These are phyloP conservation scores for Abortiporus biennis DNA, from an alignment of 1,284 basidiomycete genomes.

Conservation along the genomic window DNA sequence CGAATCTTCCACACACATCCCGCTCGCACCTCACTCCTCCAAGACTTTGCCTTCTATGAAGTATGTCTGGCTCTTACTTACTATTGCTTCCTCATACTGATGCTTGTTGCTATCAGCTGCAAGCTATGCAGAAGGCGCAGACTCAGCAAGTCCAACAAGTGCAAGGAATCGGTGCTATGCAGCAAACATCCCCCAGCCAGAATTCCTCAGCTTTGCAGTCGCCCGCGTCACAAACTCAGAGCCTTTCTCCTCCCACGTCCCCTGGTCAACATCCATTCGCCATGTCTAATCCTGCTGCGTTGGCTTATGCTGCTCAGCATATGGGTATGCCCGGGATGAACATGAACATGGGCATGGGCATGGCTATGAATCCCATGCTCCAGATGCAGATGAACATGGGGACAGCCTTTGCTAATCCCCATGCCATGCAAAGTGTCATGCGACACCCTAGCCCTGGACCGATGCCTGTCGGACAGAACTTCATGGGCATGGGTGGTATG, in stretches of 20 bases:
- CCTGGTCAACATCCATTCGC: conserved; percentile 39
- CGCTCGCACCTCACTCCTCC: conserved; percentile 84
- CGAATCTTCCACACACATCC: conserved; percentile 91
- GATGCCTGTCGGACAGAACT: conserved; percentile 42
- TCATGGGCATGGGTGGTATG: conserved; percentile 45
- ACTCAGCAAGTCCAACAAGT: conserved; percentile 11
- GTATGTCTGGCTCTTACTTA: conserved; percentile 32
- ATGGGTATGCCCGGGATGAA: conserved; percentile 55
- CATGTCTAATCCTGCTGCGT: conserved; percentile 46
- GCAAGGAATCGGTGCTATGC: conserved; percentile 21
- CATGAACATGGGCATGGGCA: conserved; percentile 40
- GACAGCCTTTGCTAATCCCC: conserved; percentile 48
- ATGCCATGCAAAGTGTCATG: conserved; percentile 80
- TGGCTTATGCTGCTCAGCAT: conserved; percentile 35
- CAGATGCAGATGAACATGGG: conserved; percentile 53
- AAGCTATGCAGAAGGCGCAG: conserved; percentile 68
- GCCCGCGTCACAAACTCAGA: conserved; percentile 21
- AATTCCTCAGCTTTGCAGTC: conserved; percentile 19
- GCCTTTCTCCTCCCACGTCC: conserved; percentile 30
- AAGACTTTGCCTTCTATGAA: conserved; percentile 94
- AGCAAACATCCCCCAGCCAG: conserved; percentile 26
- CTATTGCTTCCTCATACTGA: conserved; percentile 1
- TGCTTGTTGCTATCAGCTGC: conserved; percentile 43
- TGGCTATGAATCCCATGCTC: conserved; percentile 53
- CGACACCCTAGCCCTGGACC: conserved; percentile 63